These are phyloP conservation scores for Arachis hypogaea DNA, from an alignment of 306 rosid genomes.

Conservation along the genomic window DNA sequence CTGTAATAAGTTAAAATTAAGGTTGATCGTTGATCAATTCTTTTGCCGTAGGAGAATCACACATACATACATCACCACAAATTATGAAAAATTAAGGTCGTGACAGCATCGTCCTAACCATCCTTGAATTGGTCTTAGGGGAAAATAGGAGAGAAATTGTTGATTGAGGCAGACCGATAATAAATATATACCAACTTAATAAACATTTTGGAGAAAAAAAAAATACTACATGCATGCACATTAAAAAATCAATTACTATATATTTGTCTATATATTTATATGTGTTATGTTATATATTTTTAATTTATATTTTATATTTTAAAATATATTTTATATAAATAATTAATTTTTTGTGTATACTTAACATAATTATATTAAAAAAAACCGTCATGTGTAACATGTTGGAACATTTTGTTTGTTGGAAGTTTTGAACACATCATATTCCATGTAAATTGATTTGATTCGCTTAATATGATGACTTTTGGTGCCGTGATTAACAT, in stretches of 20 bases:
- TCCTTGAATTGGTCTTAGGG: slow-evolving; percentile 27
- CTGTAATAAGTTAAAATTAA: too few species aligned
- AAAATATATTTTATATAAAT: too few species aligned
- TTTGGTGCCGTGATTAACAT: slow-evolving; percentile 15
- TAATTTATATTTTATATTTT: too few species aligned
- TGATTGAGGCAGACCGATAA: neutral
- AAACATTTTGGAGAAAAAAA: too few species aligned
- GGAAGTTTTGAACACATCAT: neutral
- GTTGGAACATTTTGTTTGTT: slow-evolving; percentile 14
- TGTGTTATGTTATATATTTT: too few species aligned
- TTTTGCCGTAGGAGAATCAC: neutral
- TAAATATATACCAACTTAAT: neutral
- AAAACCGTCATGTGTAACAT: neutral
- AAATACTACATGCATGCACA: too few species aligned
- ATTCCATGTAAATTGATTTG: neutral
- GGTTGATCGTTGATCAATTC: neutral
- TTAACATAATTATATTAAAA: neutral
- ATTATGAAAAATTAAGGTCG: neutral
- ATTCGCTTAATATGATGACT: slow-evolving; percentile 1
- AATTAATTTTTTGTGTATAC: too few species aligned
- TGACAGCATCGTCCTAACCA: neutral
- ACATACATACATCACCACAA: neutral
- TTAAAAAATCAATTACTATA: too few species aligned
- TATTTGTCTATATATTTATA: too few species aligned
- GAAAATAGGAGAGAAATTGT: neutral